A percentile compares a stretch with the other conserved stretches of the same genome.
These are phyloP conservation scores for Melastoma malabathricum DNA, from an alignment of 345 rosid genomes.

Conservation along the genomic window DNA sequence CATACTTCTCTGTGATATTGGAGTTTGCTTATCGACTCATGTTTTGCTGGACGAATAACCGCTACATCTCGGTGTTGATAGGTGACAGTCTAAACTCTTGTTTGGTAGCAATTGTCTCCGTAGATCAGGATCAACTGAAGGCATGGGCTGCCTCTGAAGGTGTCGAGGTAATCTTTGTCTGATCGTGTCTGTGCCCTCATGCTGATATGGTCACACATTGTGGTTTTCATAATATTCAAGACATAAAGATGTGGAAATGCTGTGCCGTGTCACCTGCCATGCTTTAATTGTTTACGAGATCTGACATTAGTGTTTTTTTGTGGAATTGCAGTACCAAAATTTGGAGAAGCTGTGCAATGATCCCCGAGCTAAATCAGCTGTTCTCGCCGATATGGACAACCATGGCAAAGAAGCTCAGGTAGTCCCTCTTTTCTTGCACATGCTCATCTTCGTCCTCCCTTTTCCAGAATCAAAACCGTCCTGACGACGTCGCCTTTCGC, in stretches of 20 bases:
- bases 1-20: too few relatives aligned
- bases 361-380: slow-evolving; percentile 61
- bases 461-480: background rate
- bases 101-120: slow-evolving; percentile 74
- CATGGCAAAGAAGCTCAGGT: slow-evolving; percentile 87
- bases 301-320: background rate
- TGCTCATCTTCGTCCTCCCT: background rate
- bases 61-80: slow-evolving; percentile 13
- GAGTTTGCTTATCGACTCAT: background rate
- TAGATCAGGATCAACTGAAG: slow-evolving; percentile 65
- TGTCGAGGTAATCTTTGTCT: slow-evolving; percentile 39
- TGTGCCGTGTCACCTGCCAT: too few relatives aligned
- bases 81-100: slow-evolving; percentile 95
- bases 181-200: background rate
- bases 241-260: too few relatives aligned
- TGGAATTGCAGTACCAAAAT: slow-evolving; percentile 35
- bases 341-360: slow-evolving; percentile 56
- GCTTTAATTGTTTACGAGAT: too few relatives aligned
- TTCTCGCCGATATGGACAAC: slow-evolving; percentile 69
- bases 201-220: too few relatives aligned
- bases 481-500: background rate
- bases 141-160: slow-evolving; percentile 83
- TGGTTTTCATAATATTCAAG: too few relatives aligned
- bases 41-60: slow-evolving; percentile 5
- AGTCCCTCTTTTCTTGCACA: slow-evolving; percentile 3